Conservation (phyloP, 371 early-diverging fungal genomes). For the Conidiobolus incongruus region DNA sequence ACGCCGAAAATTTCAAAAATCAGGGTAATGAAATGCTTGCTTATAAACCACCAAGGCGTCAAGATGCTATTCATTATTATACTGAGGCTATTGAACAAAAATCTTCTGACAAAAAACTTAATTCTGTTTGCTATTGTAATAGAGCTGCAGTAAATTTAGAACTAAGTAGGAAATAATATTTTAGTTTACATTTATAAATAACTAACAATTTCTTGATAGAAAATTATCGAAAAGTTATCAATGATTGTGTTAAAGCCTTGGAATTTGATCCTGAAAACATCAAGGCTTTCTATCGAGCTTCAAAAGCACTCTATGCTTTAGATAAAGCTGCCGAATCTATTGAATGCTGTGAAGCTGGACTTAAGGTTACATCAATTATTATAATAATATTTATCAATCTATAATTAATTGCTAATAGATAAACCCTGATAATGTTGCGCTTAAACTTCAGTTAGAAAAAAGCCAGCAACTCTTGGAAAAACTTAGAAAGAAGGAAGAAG, state of each 20-base stretch:
- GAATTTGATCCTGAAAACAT: slow-evolving; percentile 51
- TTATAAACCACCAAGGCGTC: slow-evolving; percentile 34
- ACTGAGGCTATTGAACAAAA: slow-evolving; percentile 64
- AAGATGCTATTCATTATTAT: slow-evolving; percentile 68
- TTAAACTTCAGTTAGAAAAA: slow-evolving; percentile 19
- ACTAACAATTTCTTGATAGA: too few relatives aligned
- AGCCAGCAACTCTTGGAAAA: slow-evolving; percentile 16
- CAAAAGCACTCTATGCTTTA: slow-evolving; percentile 50
- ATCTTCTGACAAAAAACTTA: slow-evolving; percentile 47
- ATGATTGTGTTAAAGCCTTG: slow-evolving; percentile 74
- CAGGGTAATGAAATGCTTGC: slow-evolving; percentile 87
- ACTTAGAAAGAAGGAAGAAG: slow-evolving; percentile 15
- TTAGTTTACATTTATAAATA: too few relatives aligned
- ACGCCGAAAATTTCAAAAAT: slow-evolving; percentile 81
- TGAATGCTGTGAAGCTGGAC: slow-evolving; percentile 56
- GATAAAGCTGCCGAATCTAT: slow-evolving; percentile 62
- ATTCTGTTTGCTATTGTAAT: slow-evolving; percentile 59
- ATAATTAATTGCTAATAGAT: slow-evolving; percentile 6
- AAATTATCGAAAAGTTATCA: slow-evolving; percentile 64
- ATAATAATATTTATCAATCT: not conserved
- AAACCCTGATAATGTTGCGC: slow-evolving; percentile 42
- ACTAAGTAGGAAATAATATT: too few relatives aligned
- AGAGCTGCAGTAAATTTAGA: slow-evolving; percentile 85
- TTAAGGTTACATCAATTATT: slow-evolving; percentile 11
- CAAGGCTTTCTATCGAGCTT: slow-evolving; percentile 83